Base-by-base conservation (phyloP, 2,329 filamentous ascomycete genomes). In the Cladorrhinum sp. region DNA sequence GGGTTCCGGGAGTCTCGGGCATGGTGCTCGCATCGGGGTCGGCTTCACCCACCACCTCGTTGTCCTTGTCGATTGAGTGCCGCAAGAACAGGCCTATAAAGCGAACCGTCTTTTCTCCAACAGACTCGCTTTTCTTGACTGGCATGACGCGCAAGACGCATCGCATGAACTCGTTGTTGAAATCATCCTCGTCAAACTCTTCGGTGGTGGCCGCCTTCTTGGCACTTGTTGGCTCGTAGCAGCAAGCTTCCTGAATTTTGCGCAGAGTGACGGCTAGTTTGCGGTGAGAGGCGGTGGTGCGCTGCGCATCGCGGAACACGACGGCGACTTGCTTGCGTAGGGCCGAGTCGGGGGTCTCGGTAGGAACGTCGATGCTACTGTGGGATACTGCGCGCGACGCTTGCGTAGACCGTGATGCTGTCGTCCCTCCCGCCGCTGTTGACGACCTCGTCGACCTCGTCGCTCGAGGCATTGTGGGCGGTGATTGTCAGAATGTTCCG, bases 71-170 rank as follows among this genome's bases (percentile, higher is more conserved):
- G 68, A 82, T 84, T 22, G 85, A 82, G 70, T 92, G 85, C 65
- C 87, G 87, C 68, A 99, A 77, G 74, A 96, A 99, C 45, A 92
- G 79, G n/a, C 91, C 92, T 63, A 96, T 77, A 72, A 99, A 99
- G 50, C 90, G 85, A 61, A 98, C 85, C 16, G 90, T 84, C 68
- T 91, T 87, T 73, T 98, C 93, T 23, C 92, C 95, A 1, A 91
- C 93, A 13, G 85, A 81, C 76, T 99, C 95, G 38, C 90, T 89
- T 80, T 97, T 98, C 80, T 93, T 96, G 60, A 98, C 87, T 1
- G 89, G 85, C 79, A 99, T 85, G 55, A 93, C 83, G 58, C 92
- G 84, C 67, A 96, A 75, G 23, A 96, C 83, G 71, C 92, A 97
- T 71, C 95, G 84, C 59, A 87, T 83, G 60, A 98, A 86, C 73